phyloP scores from a whole-genome alignment of 441 rosid genomes.

The Viola pubescens region DNA sequence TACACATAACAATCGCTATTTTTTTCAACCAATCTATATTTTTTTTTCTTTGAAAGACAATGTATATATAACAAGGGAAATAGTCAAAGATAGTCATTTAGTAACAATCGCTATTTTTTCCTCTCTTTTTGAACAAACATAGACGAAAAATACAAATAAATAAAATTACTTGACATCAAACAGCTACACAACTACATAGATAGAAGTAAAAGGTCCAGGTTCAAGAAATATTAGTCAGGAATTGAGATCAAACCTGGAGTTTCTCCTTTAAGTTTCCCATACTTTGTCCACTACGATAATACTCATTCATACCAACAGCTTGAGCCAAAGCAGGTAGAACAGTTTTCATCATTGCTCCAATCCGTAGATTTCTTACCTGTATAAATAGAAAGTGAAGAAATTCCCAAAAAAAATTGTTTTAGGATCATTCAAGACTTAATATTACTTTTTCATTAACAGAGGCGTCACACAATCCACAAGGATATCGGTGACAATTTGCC shows the following conservation, averaged over 20 bases:
- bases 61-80: neutral
- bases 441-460: no score
- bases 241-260: slow-evolving; percentile 47
- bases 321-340: slow-evolving; percentile 81
- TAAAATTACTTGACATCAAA: neutral
- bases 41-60: no score
- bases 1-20: no score
- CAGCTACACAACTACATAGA: neutral
- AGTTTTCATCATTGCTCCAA: slow-evolving; percentile 91
- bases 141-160: slow-evolving; percentile 2
- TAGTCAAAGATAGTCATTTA: neutral
- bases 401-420: slow-evolving; percentile 5
- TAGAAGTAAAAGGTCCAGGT: neutral
- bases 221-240: neutral
- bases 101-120: neutral
- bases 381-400: slow-evolving; percentile 5
- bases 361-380: slow-evolving; percentile 76
- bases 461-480: no score
- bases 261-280: slow-evolving; percentile 45
- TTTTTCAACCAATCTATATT: no score
- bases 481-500: no score
- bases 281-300: slow-evolving; percentile 26
- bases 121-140: no score
- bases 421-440: no score
- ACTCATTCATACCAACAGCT: slow-evolving; percentile 63